Evolutionary conservation across 345 rosid genomes (phyloP).

Genomic region (Syzygium jambos): DNA sequence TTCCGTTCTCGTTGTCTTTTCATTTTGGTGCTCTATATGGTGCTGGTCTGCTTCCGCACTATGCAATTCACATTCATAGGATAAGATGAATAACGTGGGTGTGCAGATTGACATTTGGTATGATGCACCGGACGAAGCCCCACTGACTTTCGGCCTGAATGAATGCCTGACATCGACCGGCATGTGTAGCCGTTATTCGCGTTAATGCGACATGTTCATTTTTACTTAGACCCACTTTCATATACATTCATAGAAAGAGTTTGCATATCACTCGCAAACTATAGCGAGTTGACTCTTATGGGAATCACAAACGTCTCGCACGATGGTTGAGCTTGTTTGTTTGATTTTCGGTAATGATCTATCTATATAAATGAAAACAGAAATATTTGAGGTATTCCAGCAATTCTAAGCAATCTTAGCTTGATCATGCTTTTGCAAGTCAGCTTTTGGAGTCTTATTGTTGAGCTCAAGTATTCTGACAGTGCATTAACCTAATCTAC

Average conservation of each 20-base stretch:
- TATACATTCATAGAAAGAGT: neutral
- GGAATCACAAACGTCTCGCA: neutral
- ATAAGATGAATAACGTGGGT: neutral
- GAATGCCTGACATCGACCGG: neutral
- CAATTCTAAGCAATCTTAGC: neutral
- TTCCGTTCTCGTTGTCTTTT: neutral
- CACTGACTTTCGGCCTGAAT: neutral
- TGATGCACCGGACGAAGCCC: neutral
- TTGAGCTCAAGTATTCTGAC: neutral
- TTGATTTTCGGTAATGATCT: neutral
- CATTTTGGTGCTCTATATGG: neutral
- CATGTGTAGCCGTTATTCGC: neutral
- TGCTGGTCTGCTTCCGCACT: neutral
- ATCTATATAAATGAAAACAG: neutral
- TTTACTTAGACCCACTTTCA: neutral
- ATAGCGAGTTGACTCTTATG: neutral
- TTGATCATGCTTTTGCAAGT: neutral
- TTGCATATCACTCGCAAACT: neutral
- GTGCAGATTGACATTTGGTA: neutral
- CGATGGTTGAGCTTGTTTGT: neutral
- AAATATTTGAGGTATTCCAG: neutral
- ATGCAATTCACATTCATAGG: neutral
- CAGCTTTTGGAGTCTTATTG: neutral
- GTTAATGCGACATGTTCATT: neutral
- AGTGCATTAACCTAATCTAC: neutral